phyloP scores from a whole-genome alignment of 164 flowering plant genomes.

The Chimonanthus salicifolius region DNA sequence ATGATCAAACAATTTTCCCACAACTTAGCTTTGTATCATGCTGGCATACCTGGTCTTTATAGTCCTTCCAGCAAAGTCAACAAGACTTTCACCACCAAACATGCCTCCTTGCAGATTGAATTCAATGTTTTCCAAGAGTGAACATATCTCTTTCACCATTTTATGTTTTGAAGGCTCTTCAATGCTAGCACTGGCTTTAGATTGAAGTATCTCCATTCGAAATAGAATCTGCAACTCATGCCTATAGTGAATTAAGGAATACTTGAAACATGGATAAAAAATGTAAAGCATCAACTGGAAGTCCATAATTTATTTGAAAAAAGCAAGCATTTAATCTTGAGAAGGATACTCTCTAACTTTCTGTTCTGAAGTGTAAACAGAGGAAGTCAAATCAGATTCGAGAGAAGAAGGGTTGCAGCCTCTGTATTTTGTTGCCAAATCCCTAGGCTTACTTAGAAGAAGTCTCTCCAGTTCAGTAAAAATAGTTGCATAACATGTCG shows the following conservation, averaged over 20 bases:
- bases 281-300: neutral
- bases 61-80: constrained; percentile 55
- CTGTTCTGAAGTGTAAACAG: constrained; percentile 26
- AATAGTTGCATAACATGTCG: constrained; percentile 19
- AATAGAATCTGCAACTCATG: constrained; percentile 87
- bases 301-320: neutral
- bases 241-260: constrained; percentile 55
- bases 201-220: constrained; percentile 82
- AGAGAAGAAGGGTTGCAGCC: constrained; percentile 17
- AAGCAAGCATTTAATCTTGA: neutral
- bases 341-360: constrained; percentile 84
- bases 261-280: neutral
- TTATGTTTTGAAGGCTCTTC: constrained; percentile 49
- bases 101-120: constrained; percentile 72
- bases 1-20: neutral
- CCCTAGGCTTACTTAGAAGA: constrained; percentile 60
- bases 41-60: constrained; percentile 61
- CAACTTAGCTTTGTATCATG: neutral
- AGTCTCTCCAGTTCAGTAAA: constrained; percentile 40
- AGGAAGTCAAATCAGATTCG: constrained; percentile 22
- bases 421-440: constrained; percentile 42
- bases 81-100: constrained; percentile 75
- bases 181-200: constrained; percentile 37
- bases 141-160: constrained; percentile 80
- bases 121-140: constrained; percentile 59